Percentiles rank a stretch among this genome's conserved stretches.
These are phyloP conservation scores for Aechmea fasciata DNA, from an alignment of 176 grass and related monocot species.

Conservation along the genomic window DNA sequence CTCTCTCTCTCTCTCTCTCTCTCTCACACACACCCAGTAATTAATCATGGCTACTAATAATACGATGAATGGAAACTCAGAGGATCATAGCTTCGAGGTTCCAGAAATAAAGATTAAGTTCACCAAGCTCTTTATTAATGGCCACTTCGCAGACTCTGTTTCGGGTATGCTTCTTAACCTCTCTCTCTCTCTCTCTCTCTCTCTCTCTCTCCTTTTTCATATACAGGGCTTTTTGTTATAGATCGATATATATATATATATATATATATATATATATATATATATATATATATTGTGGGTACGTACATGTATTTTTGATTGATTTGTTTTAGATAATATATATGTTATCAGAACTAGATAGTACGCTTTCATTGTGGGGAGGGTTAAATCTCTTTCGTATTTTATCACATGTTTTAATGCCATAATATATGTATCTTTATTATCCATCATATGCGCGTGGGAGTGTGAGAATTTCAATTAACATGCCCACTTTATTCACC, in stretches of 20 bases:
- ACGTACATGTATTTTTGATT: background rate
- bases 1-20: too few species aligned
- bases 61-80: background rate
- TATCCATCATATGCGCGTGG: too few species aligned
- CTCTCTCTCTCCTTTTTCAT: background rate
- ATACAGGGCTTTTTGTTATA: background rate
- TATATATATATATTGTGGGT: background rate
- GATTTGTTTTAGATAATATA: background rate
- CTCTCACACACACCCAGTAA: too few species aligned
- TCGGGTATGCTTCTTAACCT: slow-evolving; percentile 19
- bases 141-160: slow-evolving; percentile 29
- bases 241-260: background rate
- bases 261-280: background rate
- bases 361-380: too few species aligned
- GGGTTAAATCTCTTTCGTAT: too few species aligned
- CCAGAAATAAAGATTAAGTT: slow-evolving; percentile 41
- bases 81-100: background rate
- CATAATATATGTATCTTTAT: too few species aligned
- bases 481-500: too few species aligned
- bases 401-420: too few species aligned
- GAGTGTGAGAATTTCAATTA: too few species aligned
- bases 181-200: background rate
- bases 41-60: background rate
- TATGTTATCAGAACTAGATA: background rate
- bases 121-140: slow-evolving; percentile 49